Evolutionary conservation across 2,329 filamentous ascomycete genomes (phyloP).

Genomic region (Claviceps lovelessii): DNA sequence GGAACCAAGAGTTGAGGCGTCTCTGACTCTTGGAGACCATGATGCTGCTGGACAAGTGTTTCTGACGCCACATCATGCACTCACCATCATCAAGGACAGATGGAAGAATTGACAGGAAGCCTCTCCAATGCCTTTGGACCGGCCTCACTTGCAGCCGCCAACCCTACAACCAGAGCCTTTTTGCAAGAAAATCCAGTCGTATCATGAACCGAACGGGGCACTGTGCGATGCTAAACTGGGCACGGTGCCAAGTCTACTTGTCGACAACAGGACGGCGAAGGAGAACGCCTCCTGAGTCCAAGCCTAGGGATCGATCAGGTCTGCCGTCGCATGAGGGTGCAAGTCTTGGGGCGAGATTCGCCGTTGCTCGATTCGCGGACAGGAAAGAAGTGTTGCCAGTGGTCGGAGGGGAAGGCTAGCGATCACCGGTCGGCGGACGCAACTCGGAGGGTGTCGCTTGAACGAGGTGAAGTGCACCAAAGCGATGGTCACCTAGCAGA

Average conservation of each 20-base stretch:
- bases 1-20: not conserved
- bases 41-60: not conserved
- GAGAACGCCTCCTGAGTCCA: conserved; percentile 20
- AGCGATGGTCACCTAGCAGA: not conserved
- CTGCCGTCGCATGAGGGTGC: conserved; percentile 19
- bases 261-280: conserved; percentile 13
- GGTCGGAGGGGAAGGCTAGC: not conserved
- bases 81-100: conserved; percentile 35
- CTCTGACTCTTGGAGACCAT: not conserved
- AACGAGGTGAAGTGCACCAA: not conserved
- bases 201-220: conserved; percentile 16
- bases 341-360: not conserved
- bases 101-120: conserved; percentile 20
- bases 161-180: conserved; percentile 11
- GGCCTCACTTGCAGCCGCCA: conserved; percentile 11
- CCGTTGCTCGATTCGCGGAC: conserved; percentile 1
- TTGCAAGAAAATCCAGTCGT: conserved; percentile 6
- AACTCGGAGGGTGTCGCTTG: not conserved
- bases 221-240: conserved; percentile 13
- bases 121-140: conserved; percentile 18
- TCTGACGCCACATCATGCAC: conserved; percentile 12
- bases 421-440: not conserved
- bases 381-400: not conserved
- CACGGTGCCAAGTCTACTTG: conserved; percentile 8
- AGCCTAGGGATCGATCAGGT: conserved; percentile 10